These are phyloP conservation scores for Fraxinus quadrangulata DNA, from an alignment of 257 asterid genomes.

Conservation along the genomic window DNA sequence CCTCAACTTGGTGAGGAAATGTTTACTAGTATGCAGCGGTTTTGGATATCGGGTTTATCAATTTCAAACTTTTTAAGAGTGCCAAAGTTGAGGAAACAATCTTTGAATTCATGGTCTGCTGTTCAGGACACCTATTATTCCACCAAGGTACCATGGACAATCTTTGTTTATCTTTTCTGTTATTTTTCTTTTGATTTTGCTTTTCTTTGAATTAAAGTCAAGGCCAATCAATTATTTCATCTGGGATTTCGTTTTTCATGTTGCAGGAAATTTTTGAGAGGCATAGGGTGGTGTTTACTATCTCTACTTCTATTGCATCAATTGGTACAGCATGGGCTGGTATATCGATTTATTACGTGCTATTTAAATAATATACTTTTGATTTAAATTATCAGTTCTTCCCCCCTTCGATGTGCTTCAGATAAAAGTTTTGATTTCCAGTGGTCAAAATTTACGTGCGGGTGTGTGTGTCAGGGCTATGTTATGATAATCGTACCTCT, in stretches of 20 bases:
- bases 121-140: constrained; percentile 64
- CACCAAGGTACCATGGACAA: constrained; percentile 49
- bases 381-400: not conserved
- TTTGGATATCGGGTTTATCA: constrained; percentile 58
- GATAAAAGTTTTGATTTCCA: not conserved
- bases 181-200: not conserved
- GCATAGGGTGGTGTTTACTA: constrained; percentile 82
- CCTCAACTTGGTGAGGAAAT: too few species aligned
- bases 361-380: not conserved
- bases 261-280: constrained; percentile 82
- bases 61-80: constrained; percentile 31
- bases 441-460: not conserved
- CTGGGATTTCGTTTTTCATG: constrained; percentile 21
- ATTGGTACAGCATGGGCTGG: constrained; percentile 87
- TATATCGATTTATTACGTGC: constrained; percentile 22
- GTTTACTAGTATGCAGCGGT: constrained; percentile 50
- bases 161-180: not conserved
- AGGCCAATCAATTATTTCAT: not conserved
- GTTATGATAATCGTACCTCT: not conserved
- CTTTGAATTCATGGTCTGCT: constrained; percentile 61
- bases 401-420: not conserved
- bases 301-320: constrained; percentile 84
- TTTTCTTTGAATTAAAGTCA: not conserved
- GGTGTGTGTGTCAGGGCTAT: not conserved
- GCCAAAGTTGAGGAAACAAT: constrained; percentile 55